These are phyloP conservation scores for Trichosporon inkin DNA, from an alignment of 1,284 basidiomycete species.

Conservation along the genomic window DNA sequence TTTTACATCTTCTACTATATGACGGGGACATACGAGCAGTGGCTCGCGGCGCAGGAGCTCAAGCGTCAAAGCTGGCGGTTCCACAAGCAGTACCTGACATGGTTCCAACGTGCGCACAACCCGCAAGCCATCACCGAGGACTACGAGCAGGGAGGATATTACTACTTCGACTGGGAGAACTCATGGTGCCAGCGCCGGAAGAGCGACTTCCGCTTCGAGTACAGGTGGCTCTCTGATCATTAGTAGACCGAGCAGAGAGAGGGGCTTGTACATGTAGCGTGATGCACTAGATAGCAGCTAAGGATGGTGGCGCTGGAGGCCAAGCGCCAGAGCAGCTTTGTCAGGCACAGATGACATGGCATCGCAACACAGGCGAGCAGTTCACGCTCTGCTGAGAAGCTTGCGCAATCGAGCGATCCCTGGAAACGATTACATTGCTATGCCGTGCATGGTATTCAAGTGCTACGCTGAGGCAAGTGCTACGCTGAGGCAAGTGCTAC, in stretches of 20 bases:
- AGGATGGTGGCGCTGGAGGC: too few species aligned
- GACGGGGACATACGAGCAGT: slow-evolving; percentile 96
- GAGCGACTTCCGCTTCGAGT: slow-evolving; percentile 91
- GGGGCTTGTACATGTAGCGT: slow-evolving; percentile 2
- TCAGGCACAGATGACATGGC: too few species aligned
- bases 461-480: too few species aligned
- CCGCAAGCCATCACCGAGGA: slow-evolving; percentile 99
- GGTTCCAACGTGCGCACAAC: slow-evolving; percentile 99
- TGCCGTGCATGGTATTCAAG: too few species aligned
- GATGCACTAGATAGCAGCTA: slow-evolving; percentile 9
- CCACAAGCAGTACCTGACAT: slow-evolving; percentile 98
- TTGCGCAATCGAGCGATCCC: too few species aligned
- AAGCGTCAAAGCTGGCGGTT: slow-evolving; percentile 99
- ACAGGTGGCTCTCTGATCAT: slow-evolving; percentile 8
- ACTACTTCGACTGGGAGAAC: slow-evolving; percentile 96
- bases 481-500: too few species aligned
- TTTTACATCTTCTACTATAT: slow-evolving; percentile 99
- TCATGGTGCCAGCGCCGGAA: slow-evolving; percentile 98
- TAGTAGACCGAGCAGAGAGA: background rate
- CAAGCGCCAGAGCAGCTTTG: too few species aligned
- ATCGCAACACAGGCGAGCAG: too few species aligned
- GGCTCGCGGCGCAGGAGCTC: slow-evolving; percentile 91
- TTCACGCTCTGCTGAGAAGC: too few species aligned
- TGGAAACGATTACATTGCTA: too few species aligned
- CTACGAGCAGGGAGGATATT: slow-evolving; percentile 97